Percentiles rank a stretch among this genome's conserved stretches.
phyloP scores from a whole-genome alignment of 345 rosid species.

The Populus euphratica region DNA sequence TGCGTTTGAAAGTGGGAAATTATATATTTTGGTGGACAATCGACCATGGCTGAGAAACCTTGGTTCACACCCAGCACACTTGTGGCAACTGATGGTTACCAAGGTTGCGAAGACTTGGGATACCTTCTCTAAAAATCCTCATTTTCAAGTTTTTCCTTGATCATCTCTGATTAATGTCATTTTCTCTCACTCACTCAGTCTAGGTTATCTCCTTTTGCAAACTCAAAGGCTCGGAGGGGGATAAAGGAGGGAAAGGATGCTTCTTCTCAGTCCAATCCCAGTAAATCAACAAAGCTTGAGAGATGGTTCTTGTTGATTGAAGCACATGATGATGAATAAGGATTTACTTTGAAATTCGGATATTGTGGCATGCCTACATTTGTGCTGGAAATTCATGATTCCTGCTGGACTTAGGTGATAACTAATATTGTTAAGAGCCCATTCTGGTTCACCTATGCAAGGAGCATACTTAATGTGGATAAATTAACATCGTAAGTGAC shows the following conservation, averaged over 20 bases:
- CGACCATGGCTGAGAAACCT: constrained; percentile 74
- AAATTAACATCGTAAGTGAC: background rate
- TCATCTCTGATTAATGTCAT: constrained; percentile 10
- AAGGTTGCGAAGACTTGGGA: constrained; percentile 51
- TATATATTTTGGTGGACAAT: constrained; percentile 89
- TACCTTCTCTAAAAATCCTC: background rate
- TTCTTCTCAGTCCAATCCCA: constrained; percentile 26
- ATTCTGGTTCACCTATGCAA: background rate
- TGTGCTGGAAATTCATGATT: background rate
- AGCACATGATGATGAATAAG: background rate
- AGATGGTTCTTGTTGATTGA: constrained; percentile 71
- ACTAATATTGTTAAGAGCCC: background rate
- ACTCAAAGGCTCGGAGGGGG: constrained; percentile 54
- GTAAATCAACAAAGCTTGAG: constrained; percentile 39
- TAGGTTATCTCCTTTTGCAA: constrained; percentile 96
- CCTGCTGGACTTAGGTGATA: background rate
- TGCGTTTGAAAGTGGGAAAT: constrained; percentile 69
- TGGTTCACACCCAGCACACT: constrained; percentile 62
- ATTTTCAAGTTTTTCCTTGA: constrained; percentile 1
- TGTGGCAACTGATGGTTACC: constrained; percentile 98
- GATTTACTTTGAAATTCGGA: background rate
- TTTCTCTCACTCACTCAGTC: constrained; percentile 51
- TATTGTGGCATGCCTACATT: background rate
- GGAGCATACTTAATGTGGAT: background rate
- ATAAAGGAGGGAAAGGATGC: constrained; percentile 40